Evolutionary conservation across 2,329 filamentous ascomycete species (phyloP).

Genomic region (Diaporthe humulicola): DNA sequence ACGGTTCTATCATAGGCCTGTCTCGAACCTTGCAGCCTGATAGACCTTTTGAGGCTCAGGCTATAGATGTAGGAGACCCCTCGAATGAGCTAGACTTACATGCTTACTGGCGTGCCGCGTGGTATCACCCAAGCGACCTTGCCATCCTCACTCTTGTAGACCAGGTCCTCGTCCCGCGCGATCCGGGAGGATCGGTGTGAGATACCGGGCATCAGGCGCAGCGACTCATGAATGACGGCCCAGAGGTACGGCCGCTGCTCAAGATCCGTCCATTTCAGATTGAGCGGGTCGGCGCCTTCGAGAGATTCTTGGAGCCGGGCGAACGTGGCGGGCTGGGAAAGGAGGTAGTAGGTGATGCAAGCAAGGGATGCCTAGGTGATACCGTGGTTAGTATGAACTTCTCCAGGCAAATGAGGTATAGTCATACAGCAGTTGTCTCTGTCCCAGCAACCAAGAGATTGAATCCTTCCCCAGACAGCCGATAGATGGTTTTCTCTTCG

Average conservation of each 20-base stretch:
- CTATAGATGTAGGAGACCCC: no score
- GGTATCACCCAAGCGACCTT: constrained; percentile 41
- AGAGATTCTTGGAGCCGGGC: not conserved
- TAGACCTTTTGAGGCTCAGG: no score
- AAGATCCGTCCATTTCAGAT: constrained; percentile 41
- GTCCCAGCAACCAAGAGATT: constrained; percentile 42
- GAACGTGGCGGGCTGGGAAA: constrained; percentile 8
- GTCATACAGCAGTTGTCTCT: constrained; percentile 39
- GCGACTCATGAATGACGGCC: constrained; percentile 43
- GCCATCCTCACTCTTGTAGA: constrained; percentile 32
- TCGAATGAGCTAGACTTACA: no score
- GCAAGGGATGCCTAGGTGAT: not conserved
- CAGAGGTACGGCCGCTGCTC: constrained; percentile 44
- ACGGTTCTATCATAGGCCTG: no score
- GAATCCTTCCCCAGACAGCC: constrained; percentile 42
- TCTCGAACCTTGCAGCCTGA: no score
- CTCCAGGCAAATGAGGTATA: rapidly evolving
- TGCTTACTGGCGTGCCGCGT: constrained; percentile 43
- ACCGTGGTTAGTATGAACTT: not conserved
- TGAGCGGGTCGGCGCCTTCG: not conserved
- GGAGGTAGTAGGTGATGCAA: constrained; percentile 26
- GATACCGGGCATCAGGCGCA: constrained; percentile 44
- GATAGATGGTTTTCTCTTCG: constrained; percentile 40
- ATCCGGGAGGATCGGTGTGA: constrained; percentile 40
- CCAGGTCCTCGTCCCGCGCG: constrained; percentile 29